These are phyloP conservation scores for Daedalea quercina DNA, from an alignment of 768 basidiomycete genomes.

Conservation along the genomic window DNA sequence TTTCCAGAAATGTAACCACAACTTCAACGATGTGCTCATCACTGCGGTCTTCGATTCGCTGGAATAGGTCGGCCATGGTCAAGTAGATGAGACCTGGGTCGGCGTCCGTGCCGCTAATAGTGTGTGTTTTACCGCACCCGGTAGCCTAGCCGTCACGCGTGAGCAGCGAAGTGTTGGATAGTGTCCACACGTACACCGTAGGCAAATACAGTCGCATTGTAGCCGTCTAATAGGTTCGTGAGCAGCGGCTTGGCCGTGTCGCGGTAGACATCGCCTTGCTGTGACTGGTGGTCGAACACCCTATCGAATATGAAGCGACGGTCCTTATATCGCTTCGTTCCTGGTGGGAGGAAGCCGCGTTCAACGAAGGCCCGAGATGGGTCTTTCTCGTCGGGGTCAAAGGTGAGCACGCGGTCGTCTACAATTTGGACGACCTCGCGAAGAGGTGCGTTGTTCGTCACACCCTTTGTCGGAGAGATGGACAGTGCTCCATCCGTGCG, in stretches of 20 bases:
- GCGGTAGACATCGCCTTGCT: constrained; percentile 84
- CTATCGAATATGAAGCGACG: constrained; percentile 95
- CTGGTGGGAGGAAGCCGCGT: constrained; percentile 77
- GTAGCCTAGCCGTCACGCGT: constrained; percentile 66
- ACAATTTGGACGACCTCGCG: constrained; percentile 82
- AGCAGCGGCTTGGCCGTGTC: constrained; percentile 82
- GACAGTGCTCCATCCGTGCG: constrained; percentile 76
- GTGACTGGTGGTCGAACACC: constrained; percentile 77
- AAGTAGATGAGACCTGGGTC: constrained; percentile 95
- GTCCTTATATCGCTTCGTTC: constrained; percentile 93
- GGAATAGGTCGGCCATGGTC: constrained; percentile 96
- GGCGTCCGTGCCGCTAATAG: constrained; percentile 84
- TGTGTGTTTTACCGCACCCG: constrained; percentile 99
- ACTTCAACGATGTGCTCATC: constrained; percentile 86
- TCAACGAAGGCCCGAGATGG: constrained; percentile 73
- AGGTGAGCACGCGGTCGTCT: constrained; percentile 92
- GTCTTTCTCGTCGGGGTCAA: constrained; percentile 93
- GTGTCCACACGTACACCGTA: constrained; percentile 69
- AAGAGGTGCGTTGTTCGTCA: constrained; percentile 49
- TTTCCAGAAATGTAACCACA: constrained; percentile 93
- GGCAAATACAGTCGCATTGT: constrained; percentile 96
- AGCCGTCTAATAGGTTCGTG: constrained; percentile 83
- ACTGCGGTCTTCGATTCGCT: constrained; percentile 79
- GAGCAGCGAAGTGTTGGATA: not conserved
- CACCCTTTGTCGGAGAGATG: constrained; percentile 43